Conservation (phyloP, 306 rosid genomes). For the Hippophae gyantsensis region DNA sequence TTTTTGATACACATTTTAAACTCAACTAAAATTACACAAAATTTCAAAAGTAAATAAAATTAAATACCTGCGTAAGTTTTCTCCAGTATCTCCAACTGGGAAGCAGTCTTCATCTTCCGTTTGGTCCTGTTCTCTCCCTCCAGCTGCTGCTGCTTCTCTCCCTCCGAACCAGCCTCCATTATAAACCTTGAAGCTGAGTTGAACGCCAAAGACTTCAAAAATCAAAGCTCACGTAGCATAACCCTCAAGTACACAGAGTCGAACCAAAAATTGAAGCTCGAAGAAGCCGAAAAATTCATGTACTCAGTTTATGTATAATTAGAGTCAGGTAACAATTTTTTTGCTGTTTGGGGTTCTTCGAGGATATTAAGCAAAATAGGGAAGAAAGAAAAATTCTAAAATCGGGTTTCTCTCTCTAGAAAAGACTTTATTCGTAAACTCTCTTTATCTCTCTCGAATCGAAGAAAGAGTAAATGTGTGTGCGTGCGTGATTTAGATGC, state of each 20-base stretch:
- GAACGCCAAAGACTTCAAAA: slow-evolving; percentile 3
- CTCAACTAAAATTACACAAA: background rate
- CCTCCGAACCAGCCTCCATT: slow-evolving; percentile 57
- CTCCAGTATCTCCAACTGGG: slow-evolving; percentile 57
- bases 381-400: background rate
- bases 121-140: slow-evolving; percentile 54
- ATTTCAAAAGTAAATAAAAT: background rate
- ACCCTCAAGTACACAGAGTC: no score
- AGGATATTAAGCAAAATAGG: slow-evolving; percentile 1
- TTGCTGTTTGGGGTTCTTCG: slow-evolving; percentile 4
- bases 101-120: slow-evolving; percentile 69
- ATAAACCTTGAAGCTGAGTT: slow-evolving; percentile 21
- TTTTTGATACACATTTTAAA: background rate
- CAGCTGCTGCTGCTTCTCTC: slow-evolving; percentile 37
- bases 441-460: background rate
- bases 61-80: slow-evolving; percentile 50
- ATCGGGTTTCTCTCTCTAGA: slow-evolving; percentile 32
- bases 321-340: background rate
- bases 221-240: background rate
- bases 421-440: background rate
- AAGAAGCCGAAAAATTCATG: background rate
- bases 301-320: background rate
- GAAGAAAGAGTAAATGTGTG: slow-evolving; percentile 1
- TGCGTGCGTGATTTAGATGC: slow-evolving; percentile 32
- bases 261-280: background rate